Evolutionary conservation across 768 basidiomycete species (phyloP), one percentile per base, ranked within the genome.

Genomic region (Trametes meyenii): DNA sequence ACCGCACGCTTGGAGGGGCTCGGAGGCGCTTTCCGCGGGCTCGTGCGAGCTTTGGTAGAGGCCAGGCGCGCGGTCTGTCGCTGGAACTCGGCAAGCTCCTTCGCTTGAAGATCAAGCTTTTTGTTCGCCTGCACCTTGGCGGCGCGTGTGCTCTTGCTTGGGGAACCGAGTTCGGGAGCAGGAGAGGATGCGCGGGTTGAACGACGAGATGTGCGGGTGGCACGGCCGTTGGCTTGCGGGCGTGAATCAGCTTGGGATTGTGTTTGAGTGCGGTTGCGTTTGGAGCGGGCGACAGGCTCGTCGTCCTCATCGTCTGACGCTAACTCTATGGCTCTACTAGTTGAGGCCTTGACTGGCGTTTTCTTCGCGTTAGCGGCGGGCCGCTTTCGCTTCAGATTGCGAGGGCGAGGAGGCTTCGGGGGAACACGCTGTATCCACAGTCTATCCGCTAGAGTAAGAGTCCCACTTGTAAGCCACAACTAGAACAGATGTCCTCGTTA

Each of bases 351-450:
- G 33, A 63, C 44, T 2, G 60, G 61, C 23, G 65, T 48, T 60
- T 73, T 76, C 40, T 62, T 67, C 6, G 65, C 21, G n/a, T 50
- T 10, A 1, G 70, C 48, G 12, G 76, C 38, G 51, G 71, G 66
- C 29, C 75, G 68, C 57, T 78, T 77, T 56, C 82, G 75, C 45
- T 84, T 82, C 39, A 75, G 64, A 14, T 70, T 72, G 45, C 62
- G 58, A 3, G 49, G 26, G 13, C 58, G 48, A n/a, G 76, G 74
- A 39, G 78, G 77, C 68, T 79, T 84, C 1, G 84, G 87, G 12
- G 78, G 81, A 33, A 78, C 76, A n/a, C 90, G 88, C 70, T 94
- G 92, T 45, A 93, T 84, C 93, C 93, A 95, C 23, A 95, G 78
- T 23, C 93, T 87, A 69, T 93, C 88, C 56, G 84, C 91, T 92